Percentiles rank a stretch among this genome's conserved stretches.
phyloP scores from a whole-genome alignment of 2,329 filamentous ascomycete species.

The Fusarium keratoplasticum region DNA sequence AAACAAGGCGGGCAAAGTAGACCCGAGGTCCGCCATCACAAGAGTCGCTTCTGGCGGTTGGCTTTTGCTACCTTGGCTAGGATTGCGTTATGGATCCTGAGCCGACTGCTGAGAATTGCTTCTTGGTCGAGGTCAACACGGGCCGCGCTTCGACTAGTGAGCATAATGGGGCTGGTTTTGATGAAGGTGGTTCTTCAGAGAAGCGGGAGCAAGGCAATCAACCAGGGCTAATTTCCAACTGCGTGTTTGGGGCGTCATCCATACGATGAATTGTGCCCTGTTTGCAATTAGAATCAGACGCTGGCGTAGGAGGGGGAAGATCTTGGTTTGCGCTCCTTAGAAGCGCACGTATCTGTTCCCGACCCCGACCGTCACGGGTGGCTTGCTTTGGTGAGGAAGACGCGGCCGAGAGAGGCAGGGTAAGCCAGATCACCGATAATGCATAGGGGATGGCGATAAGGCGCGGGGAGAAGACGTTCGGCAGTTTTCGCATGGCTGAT shows the following conservation, averaged over 20 bases:
- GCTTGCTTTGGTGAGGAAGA: slow-evolving; percentile 12
- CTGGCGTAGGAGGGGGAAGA: slow-evolving; percentile 19
- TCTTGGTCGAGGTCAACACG: slow-evolving; percentile 28
- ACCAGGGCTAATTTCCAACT: slow-evolving; percentile 20
- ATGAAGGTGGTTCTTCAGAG: slow-evolving; percentile 23
- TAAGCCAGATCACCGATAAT: background rate
- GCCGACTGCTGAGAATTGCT: slow-evolving; percentile 8
- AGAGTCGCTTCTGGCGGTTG: slow-evolving; percentile 6
- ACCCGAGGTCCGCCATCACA: background rate
- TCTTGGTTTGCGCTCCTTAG: slow-evolving; percentile 20
- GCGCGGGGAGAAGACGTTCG: background rate
- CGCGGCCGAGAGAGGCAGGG: slow-evolving; percentile 9
- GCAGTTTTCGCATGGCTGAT: slow-evolving; percentile 25
- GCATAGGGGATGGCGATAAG: slow-evolving; percentile 1
- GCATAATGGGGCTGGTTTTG: slow-evolving; percentile 28
- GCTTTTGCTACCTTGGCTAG: background rate
- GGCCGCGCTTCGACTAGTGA: slow-evolving; percentile 34
- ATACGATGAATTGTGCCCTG: slow-evolving; percentile 13
- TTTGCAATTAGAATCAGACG: slow-evolving; percentile 27
- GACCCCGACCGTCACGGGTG: background rate
- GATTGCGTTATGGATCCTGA: background rate
- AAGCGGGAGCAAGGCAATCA: slow-evolving; percentile 23
- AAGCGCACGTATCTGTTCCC: slow-evolving; percentile 8
- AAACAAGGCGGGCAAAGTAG: slow-evolving; percentile 2
- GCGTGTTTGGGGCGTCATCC: slow-evolving; percentile 21